Evolutionary conservation across 1,284 basidiomycete species (phyloP).

Genomic region (Apiotrichum sp.): DNA sequence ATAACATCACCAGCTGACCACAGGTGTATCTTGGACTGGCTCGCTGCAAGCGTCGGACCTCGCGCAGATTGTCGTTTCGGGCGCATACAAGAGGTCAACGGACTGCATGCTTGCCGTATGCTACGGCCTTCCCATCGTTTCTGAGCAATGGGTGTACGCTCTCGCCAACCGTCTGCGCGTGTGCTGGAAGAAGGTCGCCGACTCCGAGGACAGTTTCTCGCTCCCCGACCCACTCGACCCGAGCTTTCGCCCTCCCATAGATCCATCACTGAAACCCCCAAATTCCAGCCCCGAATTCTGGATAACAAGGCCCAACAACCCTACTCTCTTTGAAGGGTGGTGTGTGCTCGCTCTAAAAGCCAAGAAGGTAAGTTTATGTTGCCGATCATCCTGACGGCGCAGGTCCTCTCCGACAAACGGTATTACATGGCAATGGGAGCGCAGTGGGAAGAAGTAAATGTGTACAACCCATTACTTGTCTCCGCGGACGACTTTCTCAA

Average conservation of each 20-base stretch:
- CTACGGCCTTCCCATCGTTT: conserved; percentile 33
- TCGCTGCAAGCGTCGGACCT: conserved; percentile 19
- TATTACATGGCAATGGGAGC: conserved; percentile 36
- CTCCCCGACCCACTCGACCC: conserved; percentile 23
- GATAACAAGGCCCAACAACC: conserved; percentile 23
- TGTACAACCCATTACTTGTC: conserved; percentile 14
- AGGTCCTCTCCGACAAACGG: conserved; percentile 21
- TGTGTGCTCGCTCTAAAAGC: conserved; percentile 25
- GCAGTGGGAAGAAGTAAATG: conserved; percentile 28
- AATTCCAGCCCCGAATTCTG: conserved; percentile 17
- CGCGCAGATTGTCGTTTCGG: conserved; percentile 24
- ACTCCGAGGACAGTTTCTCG: conserved; percentile 33
- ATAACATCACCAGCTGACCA: neutral
- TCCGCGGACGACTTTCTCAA: conserved; percentile 20
- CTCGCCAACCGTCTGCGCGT: conserved; percentile 17
- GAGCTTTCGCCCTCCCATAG: conserved; percentile 23
- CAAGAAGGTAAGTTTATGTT: conserved; percentile 3
- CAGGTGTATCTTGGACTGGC: conserved; percentile 30
- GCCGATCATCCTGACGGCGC: neutral
- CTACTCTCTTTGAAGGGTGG: conserved; percentile 29
- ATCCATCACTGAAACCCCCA: conserved; percentile 4
- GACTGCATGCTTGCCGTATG: conserved; percentile 29
- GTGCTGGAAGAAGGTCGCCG: conserved; percentile 38
- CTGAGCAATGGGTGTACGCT: conserved; percentile 24
- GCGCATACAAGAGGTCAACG: conserved; percentile 9